Conservation (phyloP, 2,329 filamentous ascomycete genomes). For the Coleophoma eucalyptorum region DNA sequence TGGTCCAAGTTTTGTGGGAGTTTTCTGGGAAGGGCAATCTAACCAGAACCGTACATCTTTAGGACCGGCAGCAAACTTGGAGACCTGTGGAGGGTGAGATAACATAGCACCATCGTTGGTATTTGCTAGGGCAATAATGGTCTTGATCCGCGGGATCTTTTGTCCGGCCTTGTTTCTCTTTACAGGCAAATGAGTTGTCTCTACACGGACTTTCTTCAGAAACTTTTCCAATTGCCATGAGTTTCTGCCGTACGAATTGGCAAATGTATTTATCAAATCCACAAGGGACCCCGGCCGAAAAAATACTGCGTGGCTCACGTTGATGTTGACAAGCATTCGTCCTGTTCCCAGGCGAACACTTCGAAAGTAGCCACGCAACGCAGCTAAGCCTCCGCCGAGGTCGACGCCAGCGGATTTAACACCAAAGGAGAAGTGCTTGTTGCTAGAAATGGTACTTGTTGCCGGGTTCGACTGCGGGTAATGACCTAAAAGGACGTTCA, state of each 20-base stretch:
- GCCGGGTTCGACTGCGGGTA: slow-evolving; percentile 35
- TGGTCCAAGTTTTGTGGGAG: slow-evolving; percentile 16
- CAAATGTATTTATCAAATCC: slow-evolving; percentile 27
- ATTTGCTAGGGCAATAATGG: slow-evolving; percentile 36
- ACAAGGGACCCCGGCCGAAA: slow-evolving; percentile 3
- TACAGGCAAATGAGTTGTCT: slow-evolving; percentile 27
- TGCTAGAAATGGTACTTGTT: slow-evolving; percentile 22
- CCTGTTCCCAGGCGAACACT: slow-evolving; percentile 53
- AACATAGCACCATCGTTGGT: slow-evolving; percentile 25
- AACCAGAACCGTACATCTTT: slow-evolving; percentile 48
- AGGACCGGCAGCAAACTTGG: slow-evolving; percentile 35
- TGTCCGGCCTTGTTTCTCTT: slow-evolving; percentile 27
- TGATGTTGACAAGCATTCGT: slow-evolving; percentile 54
- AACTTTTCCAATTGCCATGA: slow-evolving; percentile 1
- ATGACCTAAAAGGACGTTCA: slow-evolving; percentile 52
- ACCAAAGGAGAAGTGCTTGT: slow-evolving; percentile 10
- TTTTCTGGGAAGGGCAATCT: slow-evolving; percentile 12
- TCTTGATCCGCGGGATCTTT: slow-evolving; percentile 31
- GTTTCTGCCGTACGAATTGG: slow-evolving; percentile 5
- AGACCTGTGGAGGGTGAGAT: slow-evolving; percentile 20
- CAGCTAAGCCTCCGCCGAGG: slow-evolving; percentile 46
- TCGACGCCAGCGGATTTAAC: background rate
- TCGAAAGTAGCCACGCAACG: slow-evolving; percentile 54
- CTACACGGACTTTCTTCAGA: slow-evolving; percentile 34
- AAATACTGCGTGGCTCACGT: slow-evolving; percentile 44